Evolutionary conservation across 805 yeast genomes (phyloP).

Genomic region (Teunomyces tritomae): DNA sequence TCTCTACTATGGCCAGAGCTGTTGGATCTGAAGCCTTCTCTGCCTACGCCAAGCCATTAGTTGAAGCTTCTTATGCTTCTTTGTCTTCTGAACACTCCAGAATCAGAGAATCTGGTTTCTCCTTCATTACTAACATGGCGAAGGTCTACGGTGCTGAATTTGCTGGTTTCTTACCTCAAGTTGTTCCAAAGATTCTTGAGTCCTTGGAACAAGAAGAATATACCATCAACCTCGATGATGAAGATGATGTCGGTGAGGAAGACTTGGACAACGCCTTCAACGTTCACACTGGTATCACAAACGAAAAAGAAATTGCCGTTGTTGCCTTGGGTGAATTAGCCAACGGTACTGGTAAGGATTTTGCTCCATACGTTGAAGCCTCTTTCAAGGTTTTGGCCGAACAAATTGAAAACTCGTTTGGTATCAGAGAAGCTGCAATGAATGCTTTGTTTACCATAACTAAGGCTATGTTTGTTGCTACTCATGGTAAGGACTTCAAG

Average conservation of each 20-base stretch:
- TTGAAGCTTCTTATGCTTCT: slow-evolving; percentile 81
- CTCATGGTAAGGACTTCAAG: slow-evolving; percentile 45
- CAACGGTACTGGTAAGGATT: slow-evolving; percentile 76
- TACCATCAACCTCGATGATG: slow-evolving; percentile 59
- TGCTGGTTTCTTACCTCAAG: slow-evolving; percentile 75
- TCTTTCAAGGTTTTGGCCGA: slow-evolving; percentile 61
- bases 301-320: slow-evolving; percentile 94
- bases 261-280: slow-evolving; percentile 70
- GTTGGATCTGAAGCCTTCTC: slow-evolving; percentile 90
- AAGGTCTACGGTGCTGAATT: slow-evolving; percentile 91
- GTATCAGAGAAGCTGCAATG: slow-evolving; percentile 85
- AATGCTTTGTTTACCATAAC: slow-evolving; percentile 80
- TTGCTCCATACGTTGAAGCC: slow-evolving; percentile 72
- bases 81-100: slow-evolving; percentile 75
- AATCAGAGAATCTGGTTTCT: slow-evolving; percentile 91
- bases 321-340: slow-evolving; percentile 89
- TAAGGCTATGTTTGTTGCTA: slow-evolving; percentile 60
- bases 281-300: slow-evolving; percentile 91
- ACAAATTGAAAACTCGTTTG: slow-evolving; percentile 83
- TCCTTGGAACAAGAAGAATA: slow-evolving; percentile 88
- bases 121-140: slow-evolving; percentile 90
- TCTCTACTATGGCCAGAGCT: slow-evolving; percentile 94
- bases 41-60: slow-evolving; percentile 81
- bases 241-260: slow-evolving; percentile 55
- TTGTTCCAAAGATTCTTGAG: slow-evolving; percentile 80